phyloP scores from a whole-genome alignment of 176 grass and related monocot genomes.

The Aegilops speltoides region DNA sequence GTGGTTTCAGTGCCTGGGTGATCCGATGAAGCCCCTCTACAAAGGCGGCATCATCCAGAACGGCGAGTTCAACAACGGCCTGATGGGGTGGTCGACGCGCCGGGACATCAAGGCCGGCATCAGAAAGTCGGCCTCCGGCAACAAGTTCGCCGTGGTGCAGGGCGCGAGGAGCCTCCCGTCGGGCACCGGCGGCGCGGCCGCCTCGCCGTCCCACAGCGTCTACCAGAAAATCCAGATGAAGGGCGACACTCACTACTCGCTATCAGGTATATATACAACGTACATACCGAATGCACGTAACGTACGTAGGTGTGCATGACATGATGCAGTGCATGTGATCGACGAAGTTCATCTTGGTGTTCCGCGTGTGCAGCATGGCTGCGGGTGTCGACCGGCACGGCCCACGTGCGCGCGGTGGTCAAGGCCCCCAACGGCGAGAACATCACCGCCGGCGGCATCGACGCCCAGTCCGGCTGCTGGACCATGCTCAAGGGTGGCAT shows the following conservation, averaged over 20 bases:
- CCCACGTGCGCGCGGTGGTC: constrained; percentile 37
- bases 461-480: constrained; percentile 25
- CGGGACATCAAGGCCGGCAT: constrained; percentile 3
- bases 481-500: constrained; percentile 43
- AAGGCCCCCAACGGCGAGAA: constrained; percentile 14
- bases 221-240: constrained; percentile 58
- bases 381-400: constrained; percentile 22
- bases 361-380: constrained; percentile 42
- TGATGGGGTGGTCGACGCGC: constrained; percentile 39
- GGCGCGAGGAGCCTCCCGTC: constrained; percentile 20
- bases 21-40: constrained; percentile 49
- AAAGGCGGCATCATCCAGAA: constrained; percentile 52
- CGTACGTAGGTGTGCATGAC: background rate
- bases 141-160: constrained; percentile 31
- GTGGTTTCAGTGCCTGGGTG: constrained; percentile 43
- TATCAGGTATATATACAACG: constrained; percentile 38
- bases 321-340: background rate
- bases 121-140: constrained; percentile 37
- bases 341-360: background rate
- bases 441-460: constrained; percentile 17
- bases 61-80: constrained; percentile 47
- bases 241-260: constrained; percentile 42
- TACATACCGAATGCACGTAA: too few species aligned
- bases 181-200: constrained; percentile 17
- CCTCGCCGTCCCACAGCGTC: constrained; percentile 32